Base-by-base conservation (phyloP, 2,329 filamentous ascomycete genomes). In the Aspergillus calidoustus region DNA sequence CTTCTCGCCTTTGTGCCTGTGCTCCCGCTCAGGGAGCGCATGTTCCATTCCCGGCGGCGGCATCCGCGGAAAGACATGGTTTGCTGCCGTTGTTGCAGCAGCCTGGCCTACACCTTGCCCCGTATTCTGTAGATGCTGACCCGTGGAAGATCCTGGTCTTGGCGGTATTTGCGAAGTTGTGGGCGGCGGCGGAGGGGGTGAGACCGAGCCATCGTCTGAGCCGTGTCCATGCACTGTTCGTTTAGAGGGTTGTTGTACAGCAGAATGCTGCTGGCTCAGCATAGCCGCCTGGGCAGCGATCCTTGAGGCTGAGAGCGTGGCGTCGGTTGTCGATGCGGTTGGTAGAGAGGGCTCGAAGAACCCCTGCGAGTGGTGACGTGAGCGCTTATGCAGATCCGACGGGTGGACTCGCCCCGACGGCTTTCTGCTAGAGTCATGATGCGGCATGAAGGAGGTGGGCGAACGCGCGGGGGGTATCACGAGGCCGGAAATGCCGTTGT, bases 211-310 rank as follows among this genome's bases (percentile, higher is more conserved):
- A 38, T 73, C 72, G n/a, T 80, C 78, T 38, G 75, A 69, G 13
- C 70, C 74, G 34, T 71, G 71, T 17, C 74, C 81, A 23, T 84
- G 80, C 4, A 83, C 84, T 8, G 85, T 87, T 49, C 85, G 84
- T 74, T 84, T 86, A 60, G 84, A 79, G 57, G 76, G 77, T 64
- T 79, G 76, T 46, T 77, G 77, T 7, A 76, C 65, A 19, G 64
- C 54, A 2, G 69, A 84, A 19, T 65, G 65, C 41, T 63, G 62
- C 22, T 69, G 79, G 63, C 82, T 81, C 68, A 87, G 84, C 83
- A 89, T 89, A 23, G 87, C 87, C 55, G 87, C 82, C 73, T 89
- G 87, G 30, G 87, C 87, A 17, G 88, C 87, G 65, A 89, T 89
- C 69, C 86, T 83, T 54, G 86, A 88, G 4, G 87, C 83, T 48